Conservation (phyloP, 768 basidiomycete species). For the Serendipita indica region DNA sequence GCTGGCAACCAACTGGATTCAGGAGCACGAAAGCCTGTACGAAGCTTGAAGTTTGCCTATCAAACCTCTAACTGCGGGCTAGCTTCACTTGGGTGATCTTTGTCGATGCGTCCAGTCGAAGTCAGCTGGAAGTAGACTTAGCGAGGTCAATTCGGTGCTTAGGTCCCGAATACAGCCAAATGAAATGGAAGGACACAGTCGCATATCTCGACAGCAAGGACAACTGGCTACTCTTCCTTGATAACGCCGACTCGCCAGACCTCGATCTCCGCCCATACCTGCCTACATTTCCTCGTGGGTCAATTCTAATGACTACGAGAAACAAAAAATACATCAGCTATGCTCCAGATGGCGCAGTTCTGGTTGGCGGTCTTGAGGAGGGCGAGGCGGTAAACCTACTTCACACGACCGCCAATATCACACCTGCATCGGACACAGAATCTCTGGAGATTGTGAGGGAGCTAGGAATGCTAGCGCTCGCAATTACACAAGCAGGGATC, state of each 20-base stretch:
- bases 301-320: neutral
- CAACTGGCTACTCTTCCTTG: neutral
- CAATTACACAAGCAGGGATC: neutral
- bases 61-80: neutral
- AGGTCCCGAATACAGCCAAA: neutral
- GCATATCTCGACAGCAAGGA: neutral
- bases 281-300: neutral
- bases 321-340: neutral
- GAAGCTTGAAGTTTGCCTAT: neutral
- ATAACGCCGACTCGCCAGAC: neutral
- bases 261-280: neutral
- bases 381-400: neutral
- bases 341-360: neutral
- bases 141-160: neutral
- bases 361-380: neutral
- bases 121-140: neutral
- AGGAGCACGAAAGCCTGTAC: neutral
- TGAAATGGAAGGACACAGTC: neutral
- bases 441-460: neutral
- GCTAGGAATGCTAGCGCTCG: neutral
- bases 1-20: neutral
- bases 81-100: neutral
- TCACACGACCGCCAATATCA: neutral
- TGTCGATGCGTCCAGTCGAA: neutral
- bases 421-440: neutral